phyloP scores from a whole-genome alignment of 2,329 filamentous ascomycete genomes.

The Trichophyton equinum region DNA sequence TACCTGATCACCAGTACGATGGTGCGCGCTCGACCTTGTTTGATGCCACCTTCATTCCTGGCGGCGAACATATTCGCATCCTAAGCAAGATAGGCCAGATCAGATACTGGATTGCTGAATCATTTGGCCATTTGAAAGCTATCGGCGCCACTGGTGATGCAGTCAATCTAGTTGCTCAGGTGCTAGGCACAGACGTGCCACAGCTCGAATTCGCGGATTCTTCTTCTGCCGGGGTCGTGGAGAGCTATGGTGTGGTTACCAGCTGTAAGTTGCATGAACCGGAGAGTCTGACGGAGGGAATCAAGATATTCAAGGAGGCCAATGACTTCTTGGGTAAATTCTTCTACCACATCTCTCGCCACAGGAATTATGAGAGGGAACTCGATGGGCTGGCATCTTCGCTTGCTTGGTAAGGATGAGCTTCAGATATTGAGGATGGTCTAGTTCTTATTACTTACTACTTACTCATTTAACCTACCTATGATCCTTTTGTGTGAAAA shows the following conservation, averaged over 20 bases:
- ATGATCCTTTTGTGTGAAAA: background rate
- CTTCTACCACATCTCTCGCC: constrained; percentile 55
- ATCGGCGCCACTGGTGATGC: constrained; percentile 65
- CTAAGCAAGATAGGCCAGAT: constrained; percentile 59
- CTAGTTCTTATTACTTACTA: background rate
- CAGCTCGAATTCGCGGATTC: constrained; percentile 40
- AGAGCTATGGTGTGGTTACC: constrained; percentile 69
- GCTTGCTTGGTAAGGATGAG: constrained; percentile 52
- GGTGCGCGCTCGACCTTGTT: constrained; percentile 66
- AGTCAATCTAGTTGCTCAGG: constrained; percentile 47
- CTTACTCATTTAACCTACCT: background rate
- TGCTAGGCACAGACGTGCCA: constrained; percentile 30
- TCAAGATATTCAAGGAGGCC: constrained; percentile 54
- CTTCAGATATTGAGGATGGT: background rate
- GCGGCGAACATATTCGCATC: constrained; percentile 42
- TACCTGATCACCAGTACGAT: constrained; percentile 66
- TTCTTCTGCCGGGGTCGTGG: constrained; percentile 39
- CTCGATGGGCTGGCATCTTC: constrained; percentile 52
- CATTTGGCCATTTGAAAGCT: constrained; percentile 69
- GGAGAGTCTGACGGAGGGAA: constrained; percentile 47
- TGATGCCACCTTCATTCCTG: constrained; percentile 64
- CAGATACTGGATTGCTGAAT: constrained; percentile 64
- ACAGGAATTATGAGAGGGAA: constrained; percentile 64
- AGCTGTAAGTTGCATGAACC: constrained; percentile 41
- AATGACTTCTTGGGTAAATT: constrained; percentile 60